These are phyloP conservation scores for Paecilomyces fulvus DNA, from an alignment of 2,329 filamentous ascomycete species.

Conservation along the genomic window DNA sequence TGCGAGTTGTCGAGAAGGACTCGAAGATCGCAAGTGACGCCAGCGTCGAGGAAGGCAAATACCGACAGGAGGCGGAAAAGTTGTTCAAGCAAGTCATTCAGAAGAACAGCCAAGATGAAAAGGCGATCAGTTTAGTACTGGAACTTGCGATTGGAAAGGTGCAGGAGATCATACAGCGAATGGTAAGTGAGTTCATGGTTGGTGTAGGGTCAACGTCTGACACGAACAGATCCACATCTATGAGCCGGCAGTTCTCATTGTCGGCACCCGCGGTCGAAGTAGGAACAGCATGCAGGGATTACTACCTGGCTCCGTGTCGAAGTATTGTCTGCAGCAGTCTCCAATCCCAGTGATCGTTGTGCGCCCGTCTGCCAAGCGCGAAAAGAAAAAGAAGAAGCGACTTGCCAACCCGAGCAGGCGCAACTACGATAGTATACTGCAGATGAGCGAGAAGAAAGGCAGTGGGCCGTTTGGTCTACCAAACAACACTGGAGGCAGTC, in stretches of 20 bases:
- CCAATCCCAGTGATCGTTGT: constrained; percentile 91
- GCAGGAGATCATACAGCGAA: constrained; percentile 79
- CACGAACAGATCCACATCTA: constrained; percentile 70
- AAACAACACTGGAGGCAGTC: constrained; percentile 38
- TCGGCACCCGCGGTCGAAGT: constrained; percentile 77
- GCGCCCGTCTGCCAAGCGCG: constrained; percentile 73
- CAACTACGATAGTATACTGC: constrained; percentile 69
- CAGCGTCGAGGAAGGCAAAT: constrained; percentile 57
- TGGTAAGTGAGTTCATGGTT: constrained; percentile 49
- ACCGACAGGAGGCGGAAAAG: constrained; percentile 65
- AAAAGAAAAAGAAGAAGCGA: constrained; percentile 83
- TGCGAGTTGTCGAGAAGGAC: constrained; percentile 80
- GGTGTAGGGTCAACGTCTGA: constrained; percentile 6
- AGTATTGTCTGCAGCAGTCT: constrained; percentile 89
- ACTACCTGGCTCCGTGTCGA: constrained; percentile 81
- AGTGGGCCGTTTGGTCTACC: constrained; percentile 46
- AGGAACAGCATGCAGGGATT: constrained; percentile 79
- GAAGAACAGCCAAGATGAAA: constrained; percentile 69
- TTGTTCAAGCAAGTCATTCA: constrained; percentile 68
- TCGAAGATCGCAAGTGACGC: constrained; percentile 57
- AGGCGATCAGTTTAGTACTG: constrained; percentile 74
- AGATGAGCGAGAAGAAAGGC: constrained; percentile 48
- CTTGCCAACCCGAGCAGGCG: constrained; percentile 65
- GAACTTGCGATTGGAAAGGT: constrained; percentile 87
- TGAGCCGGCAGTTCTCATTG: constrained; percentile 82